These are phyloP conservation scores for Vicia faba DNA, from an alignment of 306 rosid species.

Conservation along the genomic window DNA sequence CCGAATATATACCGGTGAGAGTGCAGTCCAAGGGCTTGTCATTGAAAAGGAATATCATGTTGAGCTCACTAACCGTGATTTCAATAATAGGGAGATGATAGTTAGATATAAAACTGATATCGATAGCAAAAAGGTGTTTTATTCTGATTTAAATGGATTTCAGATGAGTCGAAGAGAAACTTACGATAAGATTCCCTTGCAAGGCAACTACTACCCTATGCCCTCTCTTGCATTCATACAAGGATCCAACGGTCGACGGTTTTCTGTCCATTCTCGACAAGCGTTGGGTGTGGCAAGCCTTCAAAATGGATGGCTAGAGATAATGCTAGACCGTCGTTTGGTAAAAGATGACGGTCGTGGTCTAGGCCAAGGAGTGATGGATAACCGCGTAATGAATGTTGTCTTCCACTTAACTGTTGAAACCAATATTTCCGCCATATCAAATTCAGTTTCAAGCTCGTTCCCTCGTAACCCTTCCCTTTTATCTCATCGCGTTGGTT, in stretches of 20 bases:
- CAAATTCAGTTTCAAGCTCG: conserved; percentile 56
- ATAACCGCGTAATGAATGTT: conserved; percentile 82
- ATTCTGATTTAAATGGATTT: conserved; percentile 91
- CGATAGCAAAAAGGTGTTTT: conserved; percentile 73
- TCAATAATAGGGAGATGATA: conserved; percentile 84
- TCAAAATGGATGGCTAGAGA: conserved; percentile 88
- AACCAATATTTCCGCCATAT: conserved; percentile 60
- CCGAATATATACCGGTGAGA: conserved; percentile 71
- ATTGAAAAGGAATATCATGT: conserved; percentile 97
- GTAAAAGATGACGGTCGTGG: conserved; percentile 94
- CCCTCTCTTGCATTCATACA: conserved; percentile 90
- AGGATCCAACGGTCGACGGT: conserved; percentile 76
- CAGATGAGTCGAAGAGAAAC: conserved; percentile 98
- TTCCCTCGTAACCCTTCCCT: conserved; percentile 77
- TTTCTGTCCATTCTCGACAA: conserved; percentile 89
- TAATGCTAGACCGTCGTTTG: conserved; percentile 97
- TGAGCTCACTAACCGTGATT: conserved; percentile 67
- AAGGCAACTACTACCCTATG: conserved; percentile 97
- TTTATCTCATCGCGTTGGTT: conserved; percentile 69
- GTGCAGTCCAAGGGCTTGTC: conserved; percentile 65
- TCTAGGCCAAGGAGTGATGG: conserved; percentile 96
- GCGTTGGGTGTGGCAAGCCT: conserved; percentile 94
- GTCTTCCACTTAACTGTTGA: conserved; percentile 81
- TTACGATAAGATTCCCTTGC: conserved; percentile 88
- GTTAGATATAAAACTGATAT: conserved; percentile 81